Evolutionary conservation across 73 alveolate species (phyloP).

Genomic region (Urostyla sp.): DNA sequence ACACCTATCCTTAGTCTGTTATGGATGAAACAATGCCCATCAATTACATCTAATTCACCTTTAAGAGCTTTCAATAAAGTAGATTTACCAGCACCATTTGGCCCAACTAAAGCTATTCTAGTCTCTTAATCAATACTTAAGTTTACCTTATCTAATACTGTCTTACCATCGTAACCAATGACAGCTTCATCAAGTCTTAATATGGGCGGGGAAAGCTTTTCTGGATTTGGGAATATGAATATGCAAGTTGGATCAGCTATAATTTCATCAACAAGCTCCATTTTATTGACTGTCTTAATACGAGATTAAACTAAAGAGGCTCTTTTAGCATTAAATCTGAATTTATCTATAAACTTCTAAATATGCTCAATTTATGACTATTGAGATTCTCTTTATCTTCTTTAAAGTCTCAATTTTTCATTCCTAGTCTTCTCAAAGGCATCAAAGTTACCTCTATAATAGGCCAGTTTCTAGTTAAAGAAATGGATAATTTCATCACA

Average conservation of each 20-base stretch:
- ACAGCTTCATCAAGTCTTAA: conserved; percentile 94
- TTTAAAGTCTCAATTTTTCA: conserved; percentile 84
- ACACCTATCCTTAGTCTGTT: conserved; percentile 89
- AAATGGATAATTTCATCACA: conserved; percentile 98
- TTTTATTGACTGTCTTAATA: conserved; percentile 92
- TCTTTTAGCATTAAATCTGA: conserved; percentile 98
- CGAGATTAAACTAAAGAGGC: conserved; percentile 98
- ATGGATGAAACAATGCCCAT: conserved; percentile 81
- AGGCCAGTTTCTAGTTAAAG: conserved; percentile 88
- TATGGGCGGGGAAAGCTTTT: conserved; percentile 96
- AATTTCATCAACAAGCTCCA: conserved; percentile 97
- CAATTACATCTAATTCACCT: conserved; percentile 86
- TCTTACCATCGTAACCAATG: conserved; percentile 90
- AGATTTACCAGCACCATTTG: conserved; percentile 99
- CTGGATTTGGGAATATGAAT: conserved; percentile 98
- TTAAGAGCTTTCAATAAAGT: conserved; percentile 96
- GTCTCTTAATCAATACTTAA: conserved; percentile 97
- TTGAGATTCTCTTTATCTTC: conserved; percentile 90
- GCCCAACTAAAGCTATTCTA: conserved; percentile 99
- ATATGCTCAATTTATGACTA: conserved; percentile 89
- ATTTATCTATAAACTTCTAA: conserved; percentile 97
- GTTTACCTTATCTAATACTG: conserved; percentile 89
- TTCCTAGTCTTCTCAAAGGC: conserved; percentile 93
- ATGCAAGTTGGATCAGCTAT: conserved; percentile 98
- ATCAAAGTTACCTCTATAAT: conserved; percentile 97